phyloP scores from a whole-genome alignment of 2,329 filamentous ascomycete genomes.

The Diaporthe helianthi region DNA sequence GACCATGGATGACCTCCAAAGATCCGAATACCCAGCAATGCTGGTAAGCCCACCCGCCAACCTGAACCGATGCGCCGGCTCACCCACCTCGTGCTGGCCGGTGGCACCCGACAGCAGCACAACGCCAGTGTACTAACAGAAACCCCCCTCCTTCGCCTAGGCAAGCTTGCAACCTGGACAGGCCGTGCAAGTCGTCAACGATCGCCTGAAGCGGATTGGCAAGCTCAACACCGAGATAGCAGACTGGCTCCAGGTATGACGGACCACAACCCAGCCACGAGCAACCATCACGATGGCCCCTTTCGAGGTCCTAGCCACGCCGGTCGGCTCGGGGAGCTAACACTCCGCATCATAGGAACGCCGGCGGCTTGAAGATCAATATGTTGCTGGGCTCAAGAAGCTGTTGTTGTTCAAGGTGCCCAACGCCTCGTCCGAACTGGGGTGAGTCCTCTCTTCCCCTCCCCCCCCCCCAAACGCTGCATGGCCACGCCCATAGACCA shows the following conservation, averaged over 20 bases:
- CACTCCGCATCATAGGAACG: slow-evolving; percentile 71
- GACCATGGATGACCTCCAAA: slow-evolving; percentile 77
- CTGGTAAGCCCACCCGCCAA: slow-evolving; percentile 70
- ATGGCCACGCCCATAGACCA: slow-evolving; percentile 28
- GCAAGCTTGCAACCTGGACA: slow-evolving; percentile 80
- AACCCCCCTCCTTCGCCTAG: slow-evolving; percentile 53
- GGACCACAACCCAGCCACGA: slow-evolving; percentile 31
- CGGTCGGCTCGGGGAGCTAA: slow-evolving; percentile 35
- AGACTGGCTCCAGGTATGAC: slow-evolving; percentile 90
- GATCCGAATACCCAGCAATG: slow-evolving; percentile 92
- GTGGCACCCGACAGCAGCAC: not conserved
- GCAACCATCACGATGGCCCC: not conserved
- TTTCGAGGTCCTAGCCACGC: not conserved
- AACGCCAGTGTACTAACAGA: slow-evolving; percentile 33
- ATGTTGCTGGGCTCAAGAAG: slow-evolving; percentile 82
- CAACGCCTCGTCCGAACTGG: slow-evolving; percentile 80
- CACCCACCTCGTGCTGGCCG: slow-evolving; percentile 7
- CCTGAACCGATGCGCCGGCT: slow-evolving; percentile 27
- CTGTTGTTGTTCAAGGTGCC: slow-evolving; percentile 77
- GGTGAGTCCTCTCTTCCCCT: slow-evolving; percentile 64
- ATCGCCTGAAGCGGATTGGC: slow-evolving; percentile 85
- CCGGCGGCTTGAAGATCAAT: slow-evolving; percentile 88
- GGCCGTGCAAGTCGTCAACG: slow-evolving; percentile 81
- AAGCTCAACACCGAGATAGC: slow-evolving; percentile 90
- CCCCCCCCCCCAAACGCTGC: no score